Evolutionary conservation across 2,329 filamentous ascomycete genomes (phyloP), one percentile per base, ranked within the genome.

Genomic region (Colletotrichum eleusines): DNA sequence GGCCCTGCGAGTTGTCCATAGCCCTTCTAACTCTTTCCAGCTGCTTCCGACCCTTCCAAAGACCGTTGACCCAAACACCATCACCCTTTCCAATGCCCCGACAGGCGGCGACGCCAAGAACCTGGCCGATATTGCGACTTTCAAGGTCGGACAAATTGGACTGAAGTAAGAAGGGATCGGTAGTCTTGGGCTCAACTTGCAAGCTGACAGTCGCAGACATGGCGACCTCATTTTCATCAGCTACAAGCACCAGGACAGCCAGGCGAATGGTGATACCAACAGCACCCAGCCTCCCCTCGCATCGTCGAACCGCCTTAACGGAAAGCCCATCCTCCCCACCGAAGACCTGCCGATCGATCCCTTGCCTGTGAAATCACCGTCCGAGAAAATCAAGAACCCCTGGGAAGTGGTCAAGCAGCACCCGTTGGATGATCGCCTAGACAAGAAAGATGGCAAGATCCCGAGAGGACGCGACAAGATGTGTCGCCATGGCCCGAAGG

Each of bases 381-480:
- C 87, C 2, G 85, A 89, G 62, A 85, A 89, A 63, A 91, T 95
- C 76, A 94, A 92, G 81, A 97, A 96, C 74, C 94, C 94, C 0
- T 98, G 96, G 96, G 96, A 99, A 78, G 89, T 92, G 11, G 92
- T 98, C 20, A 90, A 90, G 77, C 96, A 99, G 82, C 97, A 95
- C 2, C 86, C 91, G 2, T 86, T 99, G 12, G 97, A 99, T 78
- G 91, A 99, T 78, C 85, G 88, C 66, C 84, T 99, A 78, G 96
- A 99, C 81, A 94, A 90, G 82, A 88, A 91, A 74, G 92, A 96
- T 85, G 96, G 96, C 74, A 99, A 97, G 84, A 97, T 98, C 62
- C 84, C 89, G 26, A 87, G 95, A 73, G 88, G 88, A 72, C 87
- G 87, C 69, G 94, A 97, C 79, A 93, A 93, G 79, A 96, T 99